Conservation (phyloP, 139 green algal genomes). For the Coccomyxa sp. region DNA sequence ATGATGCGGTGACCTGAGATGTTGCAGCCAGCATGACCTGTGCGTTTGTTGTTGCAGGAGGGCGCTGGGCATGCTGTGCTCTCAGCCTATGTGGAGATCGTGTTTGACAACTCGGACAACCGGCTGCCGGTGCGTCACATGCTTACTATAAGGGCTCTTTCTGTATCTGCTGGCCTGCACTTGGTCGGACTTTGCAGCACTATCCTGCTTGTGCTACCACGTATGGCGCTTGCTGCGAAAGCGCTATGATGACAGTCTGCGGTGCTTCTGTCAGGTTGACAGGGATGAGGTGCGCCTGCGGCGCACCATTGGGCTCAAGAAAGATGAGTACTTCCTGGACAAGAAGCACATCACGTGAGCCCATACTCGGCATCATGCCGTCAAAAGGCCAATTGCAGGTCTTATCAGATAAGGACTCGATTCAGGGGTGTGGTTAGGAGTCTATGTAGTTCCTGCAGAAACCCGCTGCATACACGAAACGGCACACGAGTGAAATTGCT, state of each 20-base stretch:
- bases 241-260: background rate
- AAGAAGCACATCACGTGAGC: slow-evolving; percentile 88
- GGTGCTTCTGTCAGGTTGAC: slow-evolving; percentile 60
- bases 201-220: background rate
- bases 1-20: too few relatives aligned
- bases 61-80: slow-evolving; percentile 83
- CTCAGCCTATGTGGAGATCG: slow-evolving; percentile 93
- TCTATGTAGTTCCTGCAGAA: too few relatives aligned
- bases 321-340: slow-evolving; percentile 97
- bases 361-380: too few relatives aligned
- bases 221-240: background rate
- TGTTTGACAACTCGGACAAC: slow-evolving; percentile 97
- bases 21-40: too few relatives aligned
- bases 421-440: too few relatives aligned
- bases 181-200: background rate
- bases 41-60: slow-evolving; percentile 63
- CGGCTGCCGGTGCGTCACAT: slow-evolving; percentile 90
- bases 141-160: too few relatives aligned
- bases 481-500: too few relatives aligned
- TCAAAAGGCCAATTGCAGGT: too few relatives aligned
- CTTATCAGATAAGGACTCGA: too few relatives aligned
- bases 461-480: too few relatives aligned
- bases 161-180: background rate
- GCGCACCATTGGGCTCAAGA: slow-evolving; percentile 86
- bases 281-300: slow-evolving; percentile 84